Evolutionary conservation across 768 basidiomycete species (phyloP).

Genomic region (Suillus americanus): DNA sequence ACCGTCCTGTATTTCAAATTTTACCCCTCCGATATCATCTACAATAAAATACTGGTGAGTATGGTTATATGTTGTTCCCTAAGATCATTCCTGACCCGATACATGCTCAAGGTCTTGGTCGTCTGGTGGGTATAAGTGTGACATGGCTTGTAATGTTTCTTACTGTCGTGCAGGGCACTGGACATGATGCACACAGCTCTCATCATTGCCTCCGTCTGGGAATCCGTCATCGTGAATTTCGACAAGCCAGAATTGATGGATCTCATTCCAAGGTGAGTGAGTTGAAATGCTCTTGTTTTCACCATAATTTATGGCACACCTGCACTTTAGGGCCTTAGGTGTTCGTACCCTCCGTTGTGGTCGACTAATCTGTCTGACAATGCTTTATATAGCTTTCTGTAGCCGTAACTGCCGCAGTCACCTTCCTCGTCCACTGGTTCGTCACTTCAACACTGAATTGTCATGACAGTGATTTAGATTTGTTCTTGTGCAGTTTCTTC

Average conservation of each 20-base stretch:
- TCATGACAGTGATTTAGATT: neutral
- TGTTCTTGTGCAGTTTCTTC: constrained; percentile 23
- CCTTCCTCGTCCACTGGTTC: constrained; percentile 34
- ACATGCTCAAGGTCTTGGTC: constrained; percentile 20
- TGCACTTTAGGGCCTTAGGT: constrained; percentile 23
- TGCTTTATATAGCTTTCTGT: constrained; percentile 26
- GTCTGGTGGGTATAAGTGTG: constrained; percentile 19
- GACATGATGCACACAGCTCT: constrained; percentile 30
- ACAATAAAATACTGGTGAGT: constrained; percentile 30
- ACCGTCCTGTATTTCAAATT: constrained; percentile 30
- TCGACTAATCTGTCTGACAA: neutral
- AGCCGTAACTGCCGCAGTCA: constrained; percentile 29
- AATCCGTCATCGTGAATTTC: constrained; percentile 27
- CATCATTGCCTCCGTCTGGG: constrained; percentile 26
- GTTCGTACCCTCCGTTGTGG: constrained; percentile 7
- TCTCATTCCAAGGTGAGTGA: constrained; percentile 27
- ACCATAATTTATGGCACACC: neutral
- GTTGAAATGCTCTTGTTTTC: rapidly evolving
- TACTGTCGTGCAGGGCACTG: constrained; percentile 14
- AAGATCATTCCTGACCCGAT: neutral
- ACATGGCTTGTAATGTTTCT: neutral
- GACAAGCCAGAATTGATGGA: constrained; percentile 27
- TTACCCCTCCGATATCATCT: constrained; percentile 26
- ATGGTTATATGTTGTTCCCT: neutral
- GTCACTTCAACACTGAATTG: neutral